Conservation (phyloP, 495 filamentous ascomycete genomes). For the Penicillium odoratum region DNA sequence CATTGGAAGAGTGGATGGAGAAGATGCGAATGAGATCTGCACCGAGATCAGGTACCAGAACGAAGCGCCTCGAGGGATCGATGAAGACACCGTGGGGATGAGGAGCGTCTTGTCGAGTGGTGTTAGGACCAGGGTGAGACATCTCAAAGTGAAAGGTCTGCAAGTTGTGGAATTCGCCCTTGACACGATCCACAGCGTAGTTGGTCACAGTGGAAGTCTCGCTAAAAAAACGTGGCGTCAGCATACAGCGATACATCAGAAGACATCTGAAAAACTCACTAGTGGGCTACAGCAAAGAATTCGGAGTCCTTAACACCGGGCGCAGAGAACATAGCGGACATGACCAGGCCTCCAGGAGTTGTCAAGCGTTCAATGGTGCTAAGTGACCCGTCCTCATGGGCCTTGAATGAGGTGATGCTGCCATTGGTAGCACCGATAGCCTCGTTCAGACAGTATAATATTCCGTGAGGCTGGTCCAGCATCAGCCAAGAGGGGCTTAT, state of each 20-base stretch:
- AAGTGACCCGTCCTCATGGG: slow-evolving; percentile 16
- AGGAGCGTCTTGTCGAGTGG: slow-evolving; percentile 55
- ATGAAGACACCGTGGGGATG: slow-evolving; percentile 63
- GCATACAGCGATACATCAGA: no score
- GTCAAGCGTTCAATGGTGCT: slow-evolving; percentile 9
- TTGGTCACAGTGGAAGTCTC: slow-evolving; percentile 22
- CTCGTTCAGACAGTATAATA: slow-evolving; percentile 25
- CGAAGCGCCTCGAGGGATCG: slow-evolving; percentile 60
- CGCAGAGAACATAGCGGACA: slow-evolving; percentile 19
- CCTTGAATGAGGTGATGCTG: slow-evolving; percentile 19
- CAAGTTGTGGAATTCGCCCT: slow-evolving; percentile 22
- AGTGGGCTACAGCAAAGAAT: slow-evolving; percentile 31
- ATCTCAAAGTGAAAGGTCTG: slow-evolving; percentile 50
- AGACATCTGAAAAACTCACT: slow-evolving; percentile 20
- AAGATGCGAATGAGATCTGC: slow-evolving; percentile 63
- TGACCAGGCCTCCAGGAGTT: slow-evolving; percentile 20
- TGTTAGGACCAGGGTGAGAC: slow-evolving; percentile 42
- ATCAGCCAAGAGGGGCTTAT: slow-evolving; percentile 25
- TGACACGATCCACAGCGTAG: slow-evolving; percentile 14
- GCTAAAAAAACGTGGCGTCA: slow-evolving; percentile 4
- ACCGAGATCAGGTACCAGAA: slow-evolving; percentile 64
- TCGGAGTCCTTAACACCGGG: slow-evolving; percentile 3
- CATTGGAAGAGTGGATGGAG: slow-evolving; percentile 36
- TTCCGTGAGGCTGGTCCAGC: slow-evolving; percentile 11
- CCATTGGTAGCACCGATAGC: slow-evolving; percentile 19